phyloP scores from a whole-genome alignment of 2,329 filamentous ascomycete species.

The Xylaria multiplex region DNA sequence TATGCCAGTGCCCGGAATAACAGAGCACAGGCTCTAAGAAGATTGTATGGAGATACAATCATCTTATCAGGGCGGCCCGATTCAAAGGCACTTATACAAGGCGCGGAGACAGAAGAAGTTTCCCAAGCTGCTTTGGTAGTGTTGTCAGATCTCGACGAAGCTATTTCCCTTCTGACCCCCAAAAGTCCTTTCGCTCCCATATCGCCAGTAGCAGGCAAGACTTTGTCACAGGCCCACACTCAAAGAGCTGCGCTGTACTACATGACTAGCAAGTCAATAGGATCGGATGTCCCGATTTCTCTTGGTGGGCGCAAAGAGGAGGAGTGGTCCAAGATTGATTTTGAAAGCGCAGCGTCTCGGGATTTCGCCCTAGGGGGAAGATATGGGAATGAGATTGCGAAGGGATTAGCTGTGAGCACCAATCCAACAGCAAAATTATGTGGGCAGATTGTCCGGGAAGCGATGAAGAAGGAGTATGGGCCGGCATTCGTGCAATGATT shows the following conservation, averaged over 20 bases:
- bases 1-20: conserved; percentile 82
- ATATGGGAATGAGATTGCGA: conserved; percentile 73
- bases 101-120: conserved; percentile 53
- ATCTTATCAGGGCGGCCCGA: conserved; percentile 56
- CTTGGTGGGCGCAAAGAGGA: conserved; percentile 58
- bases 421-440: conserved; percentile 77
- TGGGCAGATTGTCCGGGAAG: conserved; percentile 74
- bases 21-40: conserved; percentile 72
- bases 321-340: conserved; percentile 63
- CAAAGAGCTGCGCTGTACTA: conserved; percentile 75
- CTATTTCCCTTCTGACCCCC: conserved; percentile 69
- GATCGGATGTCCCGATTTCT: conserved; percentile 51
- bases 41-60: conserved; percentile 70
- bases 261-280: conserved; percentile 62
- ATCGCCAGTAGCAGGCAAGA: conserved; percentile 71
- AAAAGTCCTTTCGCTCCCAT: conserved; percentile 60
- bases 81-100: conserved; percentile 55
- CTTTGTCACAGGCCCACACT: conserved; percentile 75
- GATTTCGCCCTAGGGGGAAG: conserved; percentile 73
- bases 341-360: conserved; percentile 70
- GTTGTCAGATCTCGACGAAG: conserved; percentile 65
- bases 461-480: conserved; percentile 75
- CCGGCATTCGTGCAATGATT: conserved; percentile 56
- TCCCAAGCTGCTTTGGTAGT: conserved; percentile 53
- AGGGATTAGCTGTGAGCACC: conserved; percentile 69